A percentile compares a stretch with the other conserved stretches of the same genome.
Evolutionary conservation across 108 stramenopile genomes (phyloP).

Genomic region (Ochromonas danica): DNA sequence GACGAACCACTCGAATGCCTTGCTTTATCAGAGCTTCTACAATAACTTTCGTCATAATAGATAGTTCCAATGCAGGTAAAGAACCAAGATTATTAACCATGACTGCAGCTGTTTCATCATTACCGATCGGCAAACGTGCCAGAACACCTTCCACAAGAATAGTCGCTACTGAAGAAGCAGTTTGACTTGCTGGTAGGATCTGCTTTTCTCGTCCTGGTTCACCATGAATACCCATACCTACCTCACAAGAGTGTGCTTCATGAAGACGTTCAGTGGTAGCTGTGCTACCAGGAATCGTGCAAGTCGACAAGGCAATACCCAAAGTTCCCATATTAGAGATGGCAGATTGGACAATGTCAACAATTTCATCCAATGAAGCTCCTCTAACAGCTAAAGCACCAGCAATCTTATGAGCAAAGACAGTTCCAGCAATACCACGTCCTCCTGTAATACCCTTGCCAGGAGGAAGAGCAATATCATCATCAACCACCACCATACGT

Average conservation of each 20-base stretch:
- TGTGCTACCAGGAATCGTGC: slow-evolving; percentile 82
- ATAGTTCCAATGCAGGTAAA: slow-evolving; percentile 87
- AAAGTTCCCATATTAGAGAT: slow-evolving; percentile 70
- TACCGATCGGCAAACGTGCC: neutral
- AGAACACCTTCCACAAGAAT: neutral
- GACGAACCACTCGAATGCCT: slow-evolving; percentile 64
- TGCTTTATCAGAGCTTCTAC: slow-evolving; percentile 46
- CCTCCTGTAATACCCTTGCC: slow-evolving; percentile 90
- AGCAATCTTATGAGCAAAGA: slow-evolving; percentile 89
- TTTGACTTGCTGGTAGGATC: slow-evolving; percentile 20
- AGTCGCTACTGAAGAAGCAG: neutral
- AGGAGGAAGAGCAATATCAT: slow-evolving; percentile 85
- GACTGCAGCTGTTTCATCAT: slow-evolving; percentile 40
- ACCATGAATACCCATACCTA: slow-evolving; percentile 95
- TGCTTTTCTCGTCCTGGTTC: slow-evolving; percentile 83
- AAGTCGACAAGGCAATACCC: slow-evolving; percentile 82
- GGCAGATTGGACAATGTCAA: slow-evolving; percentile 59
- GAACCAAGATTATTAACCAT: slow-evolving; percentile 93
- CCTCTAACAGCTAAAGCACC: slow-evolving; percentile 81
- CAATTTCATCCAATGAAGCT: slow-evolving; percentile 67
- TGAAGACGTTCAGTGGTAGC: slow-evolving; percentile 46
- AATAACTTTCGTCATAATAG: slow-evolving; percentile 67
- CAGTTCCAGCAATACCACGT: slow-evolving; percentile 91
- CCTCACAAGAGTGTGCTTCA: slow-evolving; percentile 65
- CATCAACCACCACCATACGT: slow-evolving; percentile 84